Conservation (phyloP, 2,329 filamentous ascomycete genomes). For the Blumeria hordei region DNA sequence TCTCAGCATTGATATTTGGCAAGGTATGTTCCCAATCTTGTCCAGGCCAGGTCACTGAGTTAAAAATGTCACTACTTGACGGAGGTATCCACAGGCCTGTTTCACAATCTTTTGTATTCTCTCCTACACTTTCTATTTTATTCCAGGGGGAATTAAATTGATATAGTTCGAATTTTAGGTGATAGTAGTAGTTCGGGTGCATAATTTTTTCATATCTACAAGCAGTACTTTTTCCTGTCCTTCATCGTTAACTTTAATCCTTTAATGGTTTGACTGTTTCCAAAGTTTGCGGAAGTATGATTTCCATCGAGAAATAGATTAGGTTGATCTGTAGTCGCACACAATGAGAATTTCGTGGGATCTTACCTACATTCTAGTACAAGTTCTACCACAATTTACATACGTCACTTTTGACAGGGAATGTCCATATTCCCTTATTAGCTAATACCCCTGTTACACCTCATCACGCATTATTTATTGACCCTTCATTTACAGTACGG, state of each 20-base stretch:
- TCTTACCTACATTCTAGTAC: neutral
- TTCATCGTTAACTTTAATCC: neutral
- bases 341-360: neutral
- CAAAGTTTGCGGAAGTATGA: neutral
- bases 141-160: constrained; percentile 11
- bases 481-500: too few relatives aligned
- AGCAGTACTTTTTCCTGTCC: neutral
- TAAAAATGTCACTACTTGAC: constrained; percentile 21
- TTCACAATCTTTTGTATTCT: constrained; percentile 3
- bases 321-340: neutral
- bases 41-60: constrained; percentile 7
- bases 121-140: neutral
- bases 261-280: neutral
- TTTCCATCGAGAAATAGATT: neutral
- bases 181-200: constrained; percentile 29
- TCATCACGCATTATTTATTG: too few relatives aligned
- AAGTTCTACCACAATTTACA: too few relatives aligned
- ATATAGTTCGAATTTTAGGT: constrained; percentile 43
- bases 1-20: neutral
- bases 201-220: constrained; percentile 1
- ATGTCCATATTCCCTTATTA: too few relatives aligned
- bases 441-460: too few relatives aligned
- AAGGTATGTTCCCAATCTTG: constrained; percentile 2
- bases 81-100: constrained; percentile 25
- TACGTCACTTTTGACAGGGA: too few relatives aligned